Conservation (phyloP, 169 alveolate genomes). For the Cyclospora cayetanensis region DNA sequence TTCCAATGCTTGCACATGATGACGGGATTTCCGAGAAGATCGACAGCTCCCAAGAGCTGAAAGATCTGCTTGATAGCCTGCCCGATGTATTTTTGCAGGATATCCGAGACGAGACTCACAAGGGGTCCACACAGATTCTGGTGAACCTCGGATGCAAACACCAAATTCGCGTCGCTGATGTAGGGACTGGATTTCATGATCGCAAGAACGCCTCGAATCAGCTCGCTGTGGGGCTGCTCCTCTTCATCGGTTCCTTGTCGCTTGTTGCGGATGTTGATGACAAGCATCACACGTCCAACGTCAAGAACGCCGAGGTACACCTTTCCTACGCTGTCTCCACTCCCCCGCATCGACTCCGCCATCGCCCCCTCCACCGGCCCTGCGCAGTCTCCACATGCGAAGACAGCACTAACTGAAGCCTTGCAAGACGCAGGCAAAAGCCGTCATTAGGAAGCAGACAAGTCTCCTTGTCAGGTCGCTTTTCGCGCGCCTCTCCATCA, state of each 20-base stretch:
- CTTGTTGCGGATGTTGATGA: slow-evolving; percentile 68
- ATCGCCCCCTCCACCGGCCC: slow-evolving; percentile 56
- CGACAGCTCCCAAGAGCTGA: slow-evolving; percentile 68
- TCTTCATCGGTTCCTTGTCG: slow-evolving; percentile 63
- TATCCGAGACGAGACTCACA: slow-evolving; percentile 54
- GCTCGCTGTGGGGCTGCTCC: slow-evolving; percentile 69
- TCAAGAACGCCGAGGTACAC: slow-evolving; percentile 60
- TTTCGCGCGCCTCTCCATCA: no score
- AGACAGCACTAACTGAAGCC: no score
- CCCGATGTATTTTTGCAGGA: slow-evolving; percentile 52
- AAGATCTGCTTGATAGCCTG: slow-evolving; percentile 70
- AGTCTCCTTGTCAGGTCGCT: no score
- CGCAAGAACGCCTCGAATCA: slow-evolving; percentile 66
- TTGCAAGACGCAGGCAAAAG: no score
- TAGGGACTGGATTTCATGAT: slow-evolving; percentile 68
- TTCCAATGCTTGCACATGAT: slow-evolving; percentile 67
- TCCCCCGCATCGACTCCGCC: slow-evolving; percentile 35
- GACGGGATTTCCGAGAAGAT: slow-evolving; percentile 68
- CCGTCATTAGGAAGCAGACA: no score
- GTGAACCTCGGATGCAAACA: slow-evolving; percentile 61
- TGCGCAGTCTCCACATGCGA: no score
- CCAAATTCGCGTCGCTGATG: slow-evolving; percentile 71
- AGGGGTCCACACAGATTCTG: slow-evolving; percentile 69
- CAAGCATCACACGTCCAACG: slow-evolving; percentile 60
- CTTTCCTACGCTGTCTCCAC: slow-evolving; percentile 64